Base-by-base conservation (phyloP, 495 filamentous ascomycete species). In the Xylaria grammica region DNA sequence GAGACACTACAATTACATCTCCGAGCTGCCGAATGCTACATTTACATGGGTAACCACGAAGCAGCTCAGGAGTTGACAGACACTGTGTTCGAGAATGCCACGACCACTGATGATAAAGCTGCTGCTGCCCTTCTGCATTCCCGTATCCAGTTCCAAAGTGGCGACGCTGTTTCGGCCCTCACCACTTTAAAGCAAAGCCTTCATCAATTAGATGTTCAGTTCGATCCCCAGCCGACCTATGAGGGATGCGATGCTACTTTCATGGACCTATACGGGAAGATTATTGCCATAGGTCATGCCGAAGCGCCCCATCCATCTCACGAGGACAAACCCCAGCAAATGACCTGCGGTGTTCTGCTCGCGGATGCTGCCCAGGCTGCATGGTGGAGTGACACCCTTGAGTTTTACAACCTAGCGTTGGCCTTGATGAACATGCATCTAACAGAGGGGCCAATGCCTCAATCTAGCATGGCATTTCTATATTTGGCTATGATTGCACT, bases 211-310 rank as follows among this genome's bases (percentile, higher is more conserved):
- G 91, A 83, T 20, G 79, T 91, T 36, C 75, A 84, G 19, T 77
- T 95, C 54, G 84, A 88, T 30, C 75, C 82, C n/a, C 72, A 86
- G 7, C 87, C 89, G 1, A 88, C 84, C 1, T 91, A 85, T 68
- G 89, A 92, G 60, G 83, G 89, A 60, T 95, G 92, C 72, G 93
- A 97, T 69, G 71, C 73, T 30, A 81, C 86, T 26, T 97, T 92
- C 67, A 81, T 85, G 61, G 76, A 80, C 7, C 69, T 96, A 22
- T 81, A 85, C 38, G 63, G 80, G 3, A 80, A 82, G 62, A 76
- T 96, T 9, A 84, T 87, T 65, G 77, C 72, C n/a, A 82, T 82
- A 55, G 85, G 90, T 55, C 77, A 86, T 44, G 79, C 84, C 17
- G 74, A 82, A 36, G 68, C 90, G 8, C 67, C 87, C 4, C 77